Evolutionary conservation across 2,329 filamentous ascomycete genomes (phyloP).

Genomic region (Coniella lustricola): DNA sequence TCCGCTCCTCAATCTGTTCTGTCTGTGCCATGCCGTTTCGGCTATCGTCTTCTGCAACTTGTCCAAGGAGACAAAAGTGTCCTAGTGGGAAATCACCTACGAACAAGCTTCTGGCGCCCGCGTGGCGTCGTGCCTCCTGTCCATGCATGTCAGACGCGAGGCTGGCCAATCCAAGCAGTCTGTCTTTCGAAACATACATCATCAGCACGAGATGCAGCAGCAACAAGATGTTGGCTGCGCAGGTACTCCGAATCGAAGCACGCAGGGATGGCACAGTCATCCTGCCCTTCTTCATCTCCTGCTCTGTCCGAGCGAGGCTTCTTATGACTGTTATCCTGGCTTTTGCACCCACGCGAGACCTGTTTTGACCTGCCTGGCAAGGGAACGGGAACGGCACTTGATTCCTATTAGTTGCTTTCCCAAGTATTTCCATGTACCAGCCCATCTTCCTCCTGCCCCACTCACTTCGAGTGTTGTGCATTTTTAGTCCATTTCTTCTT

Average conservation of each 20-base stretch:
- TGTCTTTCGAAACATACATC: conserved; percentile 1
- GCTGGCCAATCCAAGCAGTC: conserved; percentile 4
- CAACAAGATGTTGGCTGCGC: too few relatives aligned
- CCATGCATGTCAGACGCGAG: conserved; percentile 12
- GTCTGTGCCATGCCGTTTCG: too few relatives aligned
- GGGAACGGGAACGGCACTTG: conserved; percentile 11
- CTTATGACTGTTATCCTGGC: neutral
- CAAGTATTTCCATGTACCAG: neutral
- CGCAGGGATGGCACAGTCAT: conserved; percentile 2
- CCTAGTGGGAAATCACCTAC: neutral
- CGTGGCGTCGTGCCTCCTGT: neutral
- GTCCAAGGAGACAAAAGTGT: neutral
- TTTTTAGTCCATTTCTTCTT: neutral
- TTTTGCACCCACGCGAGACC: neutral
- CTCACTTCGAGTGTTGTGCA: too few relatives aligned
- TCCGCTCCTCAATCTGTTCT: too few relatives aligned
- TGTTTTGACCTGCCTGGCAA: conserved; percentile 5
- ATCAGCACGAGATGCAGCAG: neutral
- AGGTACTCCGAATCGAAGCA: too few relatives aligned
- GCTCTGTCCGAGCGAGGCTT: neutral
- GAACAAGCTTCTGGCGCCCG: neutral
- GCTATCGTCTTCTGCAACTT: too few relatives aligned
- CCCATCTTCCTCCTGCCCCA: too few relatives aligned
- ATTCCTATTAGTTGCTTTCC: conserved; percentile 1
- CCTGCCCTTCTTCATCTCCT: neutral